These are phyloP conservation scores for Eucalyptus polybractea DNA, from an alignment of 345 rosid genomes.

Conservation along the genomic window DNA sequence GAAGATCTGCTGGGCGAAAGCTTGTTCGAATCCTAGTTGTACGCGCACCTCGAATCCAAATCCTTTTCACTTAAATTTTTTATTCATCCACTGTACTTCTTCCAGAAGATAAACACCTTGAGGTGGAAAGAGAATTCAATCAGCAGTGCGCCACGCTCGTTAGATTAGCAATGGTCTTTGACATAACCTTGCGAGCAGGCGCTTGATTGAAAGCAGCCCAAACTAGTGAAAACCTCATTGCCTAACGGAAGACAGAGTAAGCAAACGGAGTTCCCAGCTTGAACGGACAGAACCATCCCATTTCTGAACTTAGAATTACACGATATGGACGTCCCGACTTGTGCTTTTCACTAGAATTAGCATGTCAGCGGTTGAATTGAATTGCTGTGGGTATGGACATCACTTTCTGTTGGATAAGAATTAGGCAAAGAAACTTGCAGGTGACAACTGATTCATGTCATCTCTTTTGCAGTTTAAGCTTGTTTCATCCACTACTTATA, in stretches of 20 bases:
- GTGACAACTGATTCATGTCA: neutral
- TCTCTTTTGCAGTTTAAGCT: neutral
- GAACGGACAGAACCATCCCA: neutral
- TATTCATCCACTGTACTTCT: neutral
- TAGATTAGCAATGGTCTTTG: neutral
- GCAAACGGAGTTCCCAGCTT: neutral
- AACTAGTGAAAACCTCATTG: neutral
- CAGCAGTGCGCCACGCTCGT: accelerated
- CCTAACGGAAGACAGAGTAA: neutral
- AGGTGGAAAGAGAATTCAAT: neutral
- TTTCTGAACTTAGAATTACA: neutral
- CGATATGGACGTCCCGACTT: neutral
- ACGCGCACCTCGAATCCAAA: neutral
- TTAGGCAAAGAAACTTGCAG: neutral
- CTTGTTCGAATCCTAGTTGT: neutral
- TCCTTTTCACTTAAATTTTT: neutral
- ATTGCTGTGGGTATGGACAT: neutral
- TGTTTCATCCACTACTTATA: neutral
- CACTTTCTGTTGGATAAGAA: neutral
- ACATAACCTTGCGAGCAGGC: neutral
- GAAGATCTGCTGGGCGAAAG: neutral
- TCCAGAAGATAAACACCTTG: neutral
- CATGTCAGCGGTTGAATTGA: neutral
- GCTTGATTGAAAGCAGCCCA: neutral
- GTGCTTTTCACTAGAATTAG: neutral